Evolutionary conservation across 768 basidiomycete genomes (phyloP).

Genomic region (Macrolepiota fuliginosa): DNA sequence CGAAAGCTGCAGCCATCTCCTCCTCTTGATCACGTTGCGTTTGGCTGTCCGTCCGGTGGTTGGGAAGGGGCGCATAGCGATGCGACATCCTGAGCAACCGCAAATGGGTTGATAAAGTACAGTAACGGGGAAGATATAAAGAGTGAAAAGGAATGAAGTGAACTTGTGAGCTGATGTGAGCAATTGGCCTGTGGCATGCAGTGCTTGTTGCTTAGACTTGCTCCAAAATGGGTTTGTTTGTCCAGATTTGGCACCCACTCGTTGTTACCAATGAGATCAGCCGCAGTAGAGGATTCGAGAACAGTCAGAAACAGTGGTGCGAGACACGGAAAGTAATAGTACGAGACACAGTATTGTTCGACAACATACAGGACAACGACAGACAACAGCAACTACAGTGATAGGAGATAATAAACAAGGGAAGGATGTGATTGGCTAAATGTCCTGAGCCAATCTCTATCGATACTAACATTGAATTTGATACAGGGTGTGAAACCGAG

Average conservation of each 20-base stretch:
- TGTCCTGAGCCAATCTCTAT: not conserved
- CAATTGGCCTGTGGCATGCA: not conserved
- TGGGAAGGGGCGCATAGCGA: constrained; percentile 70
- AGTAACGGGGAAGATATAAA: constrained; percentile 16
- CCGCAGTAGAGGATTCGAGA: not conserved
- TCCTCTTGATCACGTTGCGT: constrained; percentile 40
- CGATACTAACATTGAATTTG: not conserved
- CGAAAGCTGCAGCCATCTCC: constrained; percentile 86
- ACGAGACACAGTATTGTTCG: too few species aligned
- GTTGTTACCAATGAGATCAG: not conserved
- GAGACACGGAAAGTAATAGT: too few species aligned
- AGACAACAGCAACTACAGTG: too few species aligned
- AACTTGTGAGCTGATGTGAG: not conserved
- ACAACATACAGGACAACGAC: too few species aligned
- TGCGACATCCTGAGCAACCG: constrained; percentile 38
- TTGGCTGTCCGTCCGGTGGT: constrained; percentile 45
- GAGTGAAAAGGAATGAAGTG: constrained; percentile 3
- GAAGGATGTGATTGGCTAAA: not conserved
- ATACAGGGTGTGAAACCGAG: not conserved
- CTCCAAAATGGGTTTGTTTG: not conserved
- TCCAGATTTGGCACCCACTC: not conserved
- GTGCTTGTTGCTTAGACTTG: not conserved
- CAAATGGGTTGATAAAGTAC: constrained; percentile 13
- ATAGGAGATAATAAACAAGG: not conserved
- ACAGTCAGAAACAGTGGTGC: too few species aligned